phyloP scores from a whole-genome alignment of 306 rosid species.

The Lithocarpus polystachyus region DNA sequence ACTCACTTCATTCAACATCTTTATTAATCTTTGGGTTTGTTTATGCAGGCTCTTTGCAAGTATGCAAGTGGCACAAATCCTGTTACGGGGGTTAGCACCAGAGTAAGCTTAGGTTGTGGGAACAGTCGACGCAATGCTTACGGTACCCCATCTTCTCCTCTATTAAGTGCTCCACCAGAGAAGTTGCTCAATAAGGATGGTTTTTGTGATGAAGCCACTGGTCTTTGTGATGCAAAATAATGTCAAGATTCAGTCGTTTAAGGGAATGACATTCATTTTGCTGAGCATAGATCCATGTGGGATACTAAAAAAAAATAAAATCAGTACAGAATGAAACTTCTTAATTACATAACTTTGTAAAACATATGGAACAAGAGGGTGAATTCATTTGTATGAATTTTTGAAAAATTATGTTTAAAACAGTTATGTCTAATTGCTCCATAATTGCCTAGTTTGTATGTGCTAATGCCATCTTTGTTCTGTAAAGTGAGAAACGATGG shows the following conservation, averaged over 20 bases:
- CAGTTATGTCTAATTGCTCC: not conserved
- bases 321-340: conserved; percentile 1
- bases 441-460: not conserved
- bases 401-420: not conserved
- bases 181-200: conserved; percentile 65
- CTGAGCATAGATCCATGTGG: conserved; percentile 1
- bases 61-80: conserved; percentile 59
- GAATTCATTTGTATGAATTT: not conserved
- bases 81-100: conserved; percentile 53
- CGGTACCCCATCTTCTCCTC: conserved; percentile 67
- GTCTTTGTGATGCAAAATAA: conserved; percentile 73
- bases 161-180: conserved; percentile 71
- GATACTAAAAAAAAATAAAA: not conserved
- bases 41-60: conserved; percentile 53
- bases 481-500: not conserved
- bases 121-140: conserved; percentile 81
- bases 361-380: not conserved
- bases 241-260: not conserved
- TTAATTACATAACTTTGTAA: not conserved
- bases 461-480: not conserved
- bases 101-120: conserved; percentile 73
- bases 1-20: not conserved
- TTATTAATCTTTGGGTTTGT: not conserved
- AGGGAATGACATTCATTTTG: not conserved
- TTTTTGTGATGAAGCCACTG: conserved; percentile 50